Evolutionary conservation across 306 rosid genomes (phyloP).

Genomic region (Lathyrus aphaca): DNA sequence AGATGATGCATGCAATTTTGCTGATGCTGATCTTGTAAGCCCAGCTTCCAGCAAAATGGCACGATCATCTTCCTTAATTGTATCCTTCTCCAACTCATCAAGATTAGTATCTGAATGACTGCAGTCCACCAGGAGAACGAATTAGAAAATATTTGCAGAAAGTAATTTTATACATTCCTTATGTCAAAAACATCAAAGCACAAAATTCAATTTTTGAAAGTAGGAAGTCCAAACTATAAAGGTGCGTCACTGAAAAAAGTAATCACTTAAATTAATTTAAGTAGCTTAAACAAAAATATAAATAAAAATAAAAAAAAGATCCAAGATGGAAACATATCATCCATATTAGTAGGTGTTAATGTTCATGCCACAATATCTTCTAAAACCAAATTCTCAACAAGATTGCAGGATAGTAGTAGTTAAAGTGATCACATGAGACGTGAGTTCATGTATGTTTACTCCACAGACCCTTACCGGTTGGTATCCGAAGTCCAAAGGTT

Average conservation of each 20-base stretch:
- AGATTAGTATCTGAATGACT: constrained; percentile 91
- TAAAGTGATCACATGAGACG: constrained; percentile 18
- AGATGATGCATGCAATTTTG: constrained; percentile 61
- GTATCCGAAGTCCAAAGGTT: constrained; percentile 24
- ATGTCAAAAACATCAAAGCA: constrained; percentile 1
- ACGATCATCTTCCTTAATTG: constrained; percentile 80
- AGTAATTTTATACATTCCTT: constrained; percentile 21
- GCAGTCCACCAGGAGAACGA: constrained; percentile 42
- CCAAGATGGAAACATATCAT: constrained; percentile 16
- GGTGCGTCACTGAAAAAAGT: constrained; percentile 20
- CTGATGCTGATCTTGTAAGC: constrained; percentile 79
- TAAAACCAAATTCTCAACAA: constrained; percentile 17
- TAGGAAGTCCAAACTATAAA: constrained; percentile 20
- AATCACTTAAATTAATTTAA: constrained; percentile 26
- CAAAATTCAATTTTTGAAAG: constrained; percentile 21
- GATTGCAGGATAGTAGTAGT: constrained; percentile 11
- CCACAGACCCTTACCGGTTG: constrained; percentile 18
- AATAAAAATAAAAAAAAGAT: constrained; percentile 19
- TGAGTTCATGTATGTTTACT: constrained; percentile 26
- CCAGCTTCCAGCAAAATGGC: constrained; percentile 90
- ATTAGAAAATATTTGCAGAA: constrained; percentile 31
- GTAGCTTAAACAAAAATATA: constrained; percentile 12
- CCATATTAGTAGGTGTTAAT: constrained; percentile 22
- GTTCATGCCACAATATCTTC: constrained; percentile 19
- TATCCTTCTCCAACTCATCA: constrained; percentile 80